Conservation (phyloP, 2,329 filamentous ascomycete species). For the Pseudogymnoascus sp. region DNA sequence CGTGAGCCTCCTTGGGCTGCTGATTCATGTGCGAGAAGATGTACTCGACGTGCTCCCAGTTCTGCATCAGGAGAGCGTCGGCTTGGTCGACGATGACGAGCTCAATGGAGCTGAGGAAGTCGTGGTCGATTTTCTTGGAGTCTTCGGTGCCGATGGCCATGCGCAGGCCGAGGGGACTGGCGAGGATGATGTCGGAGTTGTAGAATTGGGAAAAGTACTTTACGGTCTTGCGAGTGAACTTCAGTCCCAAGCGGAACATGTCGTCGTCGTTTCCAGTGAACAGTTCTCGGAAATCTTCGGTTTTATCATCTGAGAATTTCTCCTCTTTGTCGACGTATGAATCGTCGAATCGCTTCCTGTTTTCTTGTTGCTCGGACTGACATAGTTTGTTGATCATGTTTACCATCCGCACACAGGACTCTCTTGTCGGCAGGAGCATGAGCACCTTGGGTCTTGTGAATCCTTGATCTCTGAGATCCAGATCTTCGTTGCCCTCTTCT, state of each 20-base stretch:
- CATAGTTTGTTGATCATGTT: constrained; percentile 69
- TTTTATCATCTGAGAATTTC: constrained; percentile 63
- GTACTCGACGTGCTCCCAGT: constrained; percentile 92
- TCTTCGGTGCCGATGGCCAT: constrained; percentile 76
- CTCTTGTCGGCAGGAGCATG: constrained; percentile 79
- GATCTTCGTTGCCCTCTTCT: constrained; percentile 52
- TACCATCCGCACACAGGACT: constrained; percentile 73
- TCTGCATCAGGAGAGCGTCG: constrained; percentile 92
- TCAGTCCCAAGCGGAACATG: constrained; percentile 91
- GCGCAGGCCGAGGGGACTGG: constrained; percentile 79
- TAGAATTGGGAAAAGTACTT: constrained; percentile 96
- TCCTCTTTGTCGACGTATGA: constrained; percentile 64
- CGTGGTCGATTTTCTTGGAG: constrained; percentile 64
- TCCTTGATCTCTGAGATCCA: constrained; percentile 83
- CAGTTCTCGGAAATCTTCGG: constrained; percentile 78
- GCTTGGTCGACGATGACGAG: constrained; percentile 84
- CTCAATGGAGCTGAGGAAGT: constrained; percentile 92
- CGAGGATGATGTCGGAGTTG: constrained; percentile 89
- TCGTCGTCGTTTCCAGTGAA: constrained; percentile 96
- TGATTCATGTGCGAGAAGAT: constrained; percentile 88
- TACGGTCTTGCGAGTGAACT: constrained; percentile 91
- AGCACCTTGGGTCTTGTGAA: constrained; percentile 93
- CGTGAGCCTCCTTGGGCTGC: constrained; percentile 81
- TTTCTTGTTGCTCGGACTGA: constrained; percentile 85
- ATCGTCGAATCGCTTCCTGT: constrained; percentile 86